Base-by-base conservation (phyloP, 106 monocot genomes). In the Xerophyta viscosa region DNA sequence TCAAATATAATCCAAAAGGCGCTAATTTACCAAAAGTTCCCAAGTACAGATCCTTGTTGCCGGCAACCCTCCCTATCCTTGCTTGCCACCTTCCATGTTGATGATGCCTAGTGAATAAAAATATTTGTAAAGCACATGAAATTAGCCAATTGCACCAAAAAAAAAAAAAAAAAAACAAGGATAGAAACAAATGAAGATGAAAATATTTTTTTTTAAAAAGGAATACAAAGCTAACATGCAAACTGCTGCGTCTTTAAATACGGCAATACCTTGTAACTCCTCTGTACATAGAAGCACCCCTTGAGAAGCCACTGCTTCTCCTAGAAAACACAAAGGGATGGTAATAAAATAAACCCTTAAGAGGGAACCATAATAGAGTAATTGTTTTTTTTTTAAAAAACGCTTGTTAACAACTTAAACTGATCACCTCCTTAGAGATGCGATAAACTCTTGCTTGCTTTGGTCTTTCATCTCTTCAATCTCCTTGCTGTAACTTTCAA, bases 381-480 rank as follows among this genome's bases (percentile, higher is more conserved):
- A 3, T 47, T 47, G 47, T 0, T 9, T 2, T 23, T 27, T 14
- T 27, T 27, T 17, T 4, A 17, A 29, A 52, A 29, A 15, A 14
- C n/a, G 27, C 27, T 11, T 3, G 15, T 2, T 31, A 54, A 24
- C 29, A 33, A 54, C 19, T 65, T 24, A 0, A 50, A 49, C 24
- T 20, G 37, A 11, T 7, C 45, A 74, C 73, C 73, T 74, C 31
- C 73, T 53, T 13, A 74, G 29, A 29, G 78, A 77, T 15, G 83
- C 83, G 53, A 83, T 77, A 59, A 73, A 83, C 29, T 83, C 83
- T 62, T 83, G 83, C 62, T 73, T 73, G 48, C 44, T 72, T 73
- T 73, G 73, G 54, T 63, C 69, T 62, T 74, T 83, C 83, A 78
- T 83, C 61, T 83, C 72, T 27, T 74, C 70, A 48, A 83, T 56